Percentiles rank a stretch among this genome's conserved stretches.
Conservation (phyloP, 2,329 filamentous ascomycete species). For the Fusarium denticulatum region DNA sequence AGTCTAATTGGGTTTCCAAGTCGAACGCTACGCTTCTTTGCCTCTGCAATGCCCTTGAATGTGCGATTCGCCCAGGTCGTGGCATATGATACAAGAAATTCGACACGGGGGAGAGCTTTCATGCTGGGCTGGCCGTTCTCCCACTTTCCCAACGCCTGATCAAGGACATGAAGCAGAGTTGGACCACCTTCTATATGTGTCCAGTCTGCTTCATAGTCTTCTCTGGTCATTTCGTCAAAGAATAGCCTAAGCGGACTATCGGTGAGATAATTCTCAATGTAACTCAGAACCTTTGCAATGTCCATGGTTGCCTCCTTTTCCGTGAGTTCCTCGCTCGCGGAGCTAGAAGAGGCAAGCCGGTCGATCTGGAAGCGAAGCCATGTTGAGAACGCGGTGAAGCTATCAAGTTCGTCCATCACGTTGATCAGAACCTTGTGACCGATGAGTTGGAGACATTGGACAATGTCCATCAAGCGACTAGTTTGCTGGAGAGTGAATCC, state of each 20-base stretch:
- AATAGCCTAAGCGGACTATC: constrained; percentile 72
- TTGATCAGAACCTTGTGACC: constrained; percentile 77
- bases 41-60: constrained; percentile 74
- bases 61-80: constrained; percentile 67
- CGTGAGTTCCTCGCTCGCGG: constrained; percentile 74
- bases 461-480: constrained; percentile 72
- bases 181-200: constrained; percentile 55
- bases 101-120: constrained; percentile 68
- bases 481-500: constrained; percentile 73
- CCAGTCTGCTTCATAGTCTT: constrained; percentile 62
- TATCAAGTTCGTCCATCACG: constrained; percentile 78
- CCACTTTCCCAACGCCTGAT: constrained; percentile 59
- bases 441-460: constrained; percentile 79
- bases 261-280: constrained; percentile 77
- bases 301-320: constrained; percentile 84
- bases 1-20: constrained; percentile 67
- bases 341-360: constrained; percentile 70
- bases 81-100: constrained; percentile 70
- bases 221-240: constrained; percentile 60
- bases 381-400: constrained; percentile 80
- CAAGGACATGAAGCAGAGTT: constrained; percentile 59
- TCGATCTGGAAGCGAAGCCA: constrained; percentile 91
- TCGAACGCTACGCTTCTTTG: constrained; percentile 73
- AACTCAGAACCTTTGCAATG: constrained; percentile 75
- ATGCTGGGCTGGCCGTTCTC: constrained; percentile 58